Evolutionary conservation across 2,329 filamentous ascomycete species (phyloP).

Genomic region (Thelonectria blattea): DNA sequence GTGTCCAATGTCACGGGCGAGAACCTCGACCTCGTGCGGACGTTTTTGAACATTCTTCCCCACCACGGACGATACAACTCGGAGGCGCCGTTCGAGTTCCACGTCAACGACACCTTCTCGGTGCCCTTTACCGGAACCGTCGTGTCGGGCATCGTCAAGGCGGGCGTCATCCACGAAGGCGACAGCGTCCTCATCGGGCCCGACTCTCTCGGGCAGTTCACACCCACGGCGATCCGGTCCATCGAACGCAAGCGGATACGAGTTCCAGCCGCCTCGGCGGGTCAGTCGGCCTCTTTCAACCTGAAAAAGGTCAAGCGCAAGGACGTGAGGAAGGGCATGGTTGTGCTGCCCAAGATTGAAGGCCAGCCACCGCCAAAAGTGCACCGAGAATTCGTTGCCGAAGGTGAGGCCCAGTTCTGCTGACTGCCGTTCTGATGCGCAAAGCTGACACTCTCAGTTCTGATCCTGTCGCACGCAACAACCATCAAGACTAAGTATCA

Average conservation of each 20-base stretch:
- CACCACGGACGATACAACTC: conserved; percentile 93
- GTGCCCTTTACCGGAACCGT: conserved; percentile 97
- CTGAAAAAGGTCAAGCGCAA: conserved; percentile 86
- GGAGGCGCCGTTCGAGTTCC: conserved; percentile 89
- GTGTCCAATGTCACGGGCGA: conserved; percentile 97
- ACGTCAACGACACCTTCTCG: conserved; percentile 97
- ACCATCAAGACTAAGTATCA: conserved; percentile 98
- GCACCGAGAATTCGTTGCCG: conserved; percentile 77
- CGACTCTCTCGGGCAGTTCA: conserved; percentile 89
- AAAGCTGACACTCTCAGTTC: conserved; percentile 58
- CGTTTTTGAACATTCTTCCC: conserved; percentile 93
- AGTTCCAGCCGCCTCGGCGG: conserved; percentile 86
- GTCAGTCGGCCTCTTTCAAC: conserved; percentile 91
- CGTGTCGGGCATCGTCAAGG: conserved; percentile 90
- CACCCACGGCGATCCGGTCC: conserved; percentile 82
- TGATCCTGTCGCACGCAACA: conserved; percentile 94
- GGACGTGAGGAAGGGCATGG: conserved; percentile 97
- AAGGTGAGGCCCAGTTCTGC: conserved; percentile 59
- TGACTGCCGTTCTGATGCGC: background rate
- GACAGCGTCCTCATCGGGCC: conserved; percentile 89
- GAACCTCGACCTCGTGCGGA: conserved; percentile 86
- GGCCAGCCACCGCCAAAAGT: conserved; percentile 73
- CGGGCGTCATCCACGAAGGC: conserved; percentile 86
- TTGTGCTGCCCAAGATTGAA: conserved; percentile 85
- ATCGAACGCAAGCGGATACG: conserved; percentile 94